phyloP scores from a whole-genome alignment of 169 alveolate species.

The Eimeria necatrix region DNA sequence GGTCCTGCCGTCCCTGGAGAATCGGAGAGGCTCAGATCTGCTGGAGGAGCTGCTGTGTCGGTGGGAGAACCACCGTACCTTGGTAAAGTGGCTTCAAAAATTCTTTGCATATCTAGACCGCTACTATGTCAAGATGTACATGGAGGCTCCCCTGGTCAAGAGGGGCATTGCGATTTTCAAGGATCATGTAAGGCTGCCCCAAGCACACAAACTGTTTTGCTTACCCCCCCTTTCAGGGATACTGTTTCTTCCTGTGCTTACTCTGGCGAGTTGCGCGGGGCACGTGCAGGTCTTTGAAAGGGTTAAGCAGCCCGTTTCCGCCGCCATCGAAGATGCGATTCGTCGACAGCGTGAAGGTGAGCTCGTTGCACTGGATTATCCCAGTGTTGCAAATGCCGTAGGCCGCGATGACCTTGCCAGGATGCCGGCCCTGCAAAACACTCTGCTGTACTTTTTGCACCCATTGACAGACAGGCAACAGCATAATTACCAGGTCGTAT shows the following conservation, averaged over 20 bases:
- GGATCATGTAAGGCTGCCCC: slow-evolving; percentile 77
- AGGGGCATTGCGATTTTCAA: slow-evolving; percentile 85
- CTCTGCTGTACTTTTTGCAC: neutral
- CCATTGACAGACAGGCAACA: neutral
- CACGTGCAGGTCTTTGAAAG: slow-evolving; percentile 78
- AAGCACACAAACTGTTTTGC: neutral
- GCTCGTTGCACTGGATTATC: neutral
- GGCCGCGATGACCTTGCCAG: neutral
- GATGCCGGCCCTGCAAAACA: neutral
- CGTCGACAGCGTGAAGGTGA: slow-evolving; percentile 81
- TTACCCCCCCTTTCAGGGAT: neutral
- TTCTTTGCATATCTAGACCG: slow-evolving; percentile 89
- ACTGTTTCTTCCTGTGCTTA: neutral
- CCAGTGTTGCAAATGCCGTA: neutral
- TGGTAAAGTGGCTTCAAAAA: slow-evolving; percentile 89
- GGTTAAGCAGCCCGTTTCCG: slow-evolving; percentile 68
- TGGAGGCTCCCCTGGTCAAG: slow-evolving; percentile 84
- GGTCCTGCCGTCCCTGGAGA: slow-evolving; percentile 81
- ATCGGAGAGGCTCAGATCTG: slow-evolving; percentile 73
- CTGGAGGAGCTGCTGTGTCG: slow-evolving; percentile 84
- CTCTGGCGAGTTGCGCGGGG: neutral
- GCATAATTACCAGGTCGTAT: neutral
- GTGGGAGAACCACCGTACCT: slow-evolving; percentile 88
- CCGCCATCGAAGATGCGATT: slow-evolving; percentile 78
- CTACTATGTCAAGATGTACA: slow-evolving; percentile 83